A percentile compares a stretch with the other conserved stretches of the same genome.
Evolutionary conservation across 1,139 yeast species (phyloP).

Genomic region (Candida sanyaensis): DNA sequence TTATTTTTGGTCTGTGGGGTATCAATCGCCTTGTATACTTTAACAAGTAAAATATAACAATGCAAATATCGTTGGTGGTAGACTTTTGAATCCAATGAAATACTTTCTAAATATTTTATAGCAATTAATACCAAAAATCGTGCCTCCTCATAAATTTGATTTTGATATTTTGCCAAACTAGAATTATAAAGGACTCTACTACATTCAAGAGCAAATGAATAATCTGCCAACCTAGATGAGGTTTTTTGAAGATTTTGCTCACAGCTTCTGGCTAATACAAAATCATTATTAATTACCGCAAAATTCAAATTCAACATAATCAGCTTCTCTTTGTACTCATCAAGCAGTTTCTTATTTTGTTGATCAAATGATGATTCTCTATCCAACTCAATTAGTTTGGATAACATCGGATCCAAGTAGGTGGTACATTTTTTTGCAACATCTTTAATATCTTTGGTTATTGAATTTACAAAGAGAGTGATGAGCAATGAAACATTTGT

Average conservation of each 20-base stretch:
- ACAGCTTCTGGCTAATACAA: conserved; percentile 6
- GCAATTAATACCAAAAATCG: conserved; percentile 6
- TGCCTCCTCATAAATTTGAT: conserved; percentile 5
- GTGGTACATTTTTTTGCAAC: conserved; percentile 15
- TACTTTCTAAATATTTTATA: conserved; percentile 10
- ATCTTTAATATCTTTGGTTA: conserved; percentile 9
- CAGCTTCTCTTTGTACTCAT: conserved; percentile 9
- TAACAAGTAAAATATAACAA: conserved; percentile 10
- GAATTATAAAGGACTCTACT: conserved; percentile 11
- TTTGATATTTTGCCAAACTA: conserved; percentile 6
- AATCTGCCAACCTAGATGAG: background rate
- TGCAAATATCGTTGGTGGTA: conserved; percentile 9
- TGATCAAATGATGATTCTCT: conserved; percentile 7
- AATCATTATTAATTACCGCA: conserved; percentile 8
- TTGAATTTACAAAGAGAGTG: conserved; percentile 16
- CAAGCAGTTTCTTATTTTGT: background rate
- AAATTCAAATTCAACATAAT: conserved; percentile 9
- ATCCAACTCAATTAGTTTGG: conserved; percentile 5
- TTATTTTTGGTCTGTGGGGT: conserved; percentile 2
- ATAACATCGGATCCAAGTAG: conserved; percentile 7
- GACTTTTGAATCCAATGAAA: background rate
- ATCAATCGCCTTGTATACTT: conserved; percentile 8
- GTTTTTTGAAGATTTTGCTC: conserved; percentile 5
- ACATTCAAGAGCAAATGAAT: conserved; percentile 11
- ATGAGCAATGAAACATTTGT: conserved; percentile 20